Evolutionary conservation across 1,284 basidiomycete genomes (phyloP), one percentile per base, ranked within the genome.

Genomic region (Anthracocystis walkeri): DNA sequence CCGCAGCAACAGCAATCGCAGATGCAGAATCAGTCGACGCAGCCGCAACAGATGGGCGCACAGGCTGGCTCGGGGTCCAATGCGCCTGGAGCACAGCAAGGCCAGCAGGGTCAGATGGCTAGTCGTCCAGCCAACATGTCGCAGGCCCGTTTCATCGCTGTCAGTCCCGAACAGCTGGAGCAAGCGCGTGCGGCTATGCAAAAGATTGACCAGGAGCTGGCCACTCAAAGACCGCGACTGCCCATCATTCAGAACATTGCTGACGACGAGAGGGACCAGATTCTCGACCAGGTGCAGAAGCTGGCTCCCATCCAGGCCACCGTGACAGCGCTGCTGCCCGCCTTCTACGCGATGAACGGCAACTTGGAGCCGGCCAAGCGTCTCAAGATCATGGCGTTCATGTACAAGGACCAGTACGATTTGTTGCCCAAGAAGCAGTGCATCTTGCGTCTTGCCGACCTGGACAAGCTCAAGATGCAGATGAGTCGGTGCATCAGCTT

Each of bases 391-490:
- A 84, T 84, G 82, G 73, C 77, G 2, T 84, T 66, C 72, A 82
- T 84, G 79, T 79, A 83, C 69, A 73, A 79, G 45, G 82, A 84
- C 52, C 82, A 84, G 60, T 60, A 78, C 50, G 82, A 78, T 23
- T 48, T 83, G 46, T 53, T 81, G 41, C 61, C 78, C 31, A 67
- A 68, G 58, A 66, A 75, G 42, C 72, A 83, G 59, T 82, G 79
- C 66, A 81, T 83, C 46, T 60, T 84, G 27, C 70, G 77, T 16
- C 46, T 75, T 27, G 64, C 67, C 21, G 82, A 84, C 53, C 64
- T 84, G 40, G 82, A 83, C 56, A 83, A 83, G 71, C 74, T 84
- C 44, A 83, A 83, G 64, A 75, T 77, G 58, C 82, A 84, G 58
- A 81, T 84, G 78, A 80, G 75, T 51, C 73, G 82, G 11, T 83